Percentiles rank a stretch among this genome's conserved stretches.
phyloP scores from a whole-genome alignment of 768 basidiomycete genomes.

The Rhizopogon rudus region DNA sequence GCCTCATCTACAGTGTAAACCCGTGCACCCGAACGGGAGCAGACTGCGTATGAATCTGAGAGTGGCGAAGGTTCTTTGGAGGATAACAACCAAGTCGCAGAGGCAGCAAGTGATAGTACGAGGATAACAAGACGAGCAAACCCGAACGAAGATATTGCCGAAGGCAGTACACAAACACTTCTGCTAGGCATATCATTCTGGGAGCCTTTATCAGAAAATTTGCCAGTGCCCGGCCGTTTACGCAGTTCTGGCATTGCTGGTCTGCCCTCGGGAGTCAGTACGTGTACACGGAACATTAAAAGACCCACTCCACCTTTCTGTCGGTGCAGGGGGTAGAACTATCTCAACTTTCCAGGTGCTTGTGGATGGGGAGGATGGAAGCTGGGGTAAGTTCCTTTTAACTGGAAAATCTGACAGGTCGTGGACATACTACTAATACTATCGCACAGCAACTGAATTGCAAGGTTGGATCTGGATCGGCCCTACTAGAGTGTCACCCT shows the following conservation, averaged over 20 bases:
- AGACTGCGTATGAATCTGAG: conserved; percentile 51
- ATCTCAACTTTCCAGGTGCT: background rate
- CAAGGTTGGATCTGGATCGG: too few relatives aligned
- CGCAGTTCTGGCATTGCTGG: conserved; percentile 7
- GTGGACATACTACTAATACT: background rate
- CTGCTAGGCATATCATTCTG: background rate
- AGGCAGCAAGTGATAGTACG: conserved; percentile 5
- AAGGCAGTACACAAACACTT: background rate
- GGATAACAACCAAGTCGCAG: conserved; percentile 8
- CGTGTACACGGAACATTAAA: background rate
- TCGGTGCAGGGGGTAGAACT: background rate
- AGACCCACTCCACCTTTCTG: background rate
- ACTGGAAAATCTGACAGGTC: background rate
- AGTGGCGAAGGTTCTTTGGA: conserved; percentile 5
- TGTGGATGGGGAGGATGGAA: background rate
- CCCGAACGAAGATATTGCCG: background rate
- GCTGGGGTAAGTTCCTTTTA: background rate
- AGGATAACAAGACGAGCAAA: conserved; percentile 1
- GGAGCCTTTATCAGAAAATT: background rate
- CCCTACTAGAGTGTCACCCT: too few relatives aligned
- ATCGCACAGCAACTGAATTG: background rate
- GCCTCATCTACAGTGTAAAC: conserved; percentile 66
- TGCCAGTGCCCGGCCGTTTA: conserved; percentile 5
- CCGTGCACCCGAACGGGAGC: conserved; percentile 43
- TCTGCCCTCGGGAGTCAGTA: background rate